Percentiles rank a stretch among this genome's conserved stretches.
These are phyloP conservation scores for Sungouiozyma intestinalis DNA, from an alignment of 805 yeast genomes.

Conservation along the genomic window DNA sequence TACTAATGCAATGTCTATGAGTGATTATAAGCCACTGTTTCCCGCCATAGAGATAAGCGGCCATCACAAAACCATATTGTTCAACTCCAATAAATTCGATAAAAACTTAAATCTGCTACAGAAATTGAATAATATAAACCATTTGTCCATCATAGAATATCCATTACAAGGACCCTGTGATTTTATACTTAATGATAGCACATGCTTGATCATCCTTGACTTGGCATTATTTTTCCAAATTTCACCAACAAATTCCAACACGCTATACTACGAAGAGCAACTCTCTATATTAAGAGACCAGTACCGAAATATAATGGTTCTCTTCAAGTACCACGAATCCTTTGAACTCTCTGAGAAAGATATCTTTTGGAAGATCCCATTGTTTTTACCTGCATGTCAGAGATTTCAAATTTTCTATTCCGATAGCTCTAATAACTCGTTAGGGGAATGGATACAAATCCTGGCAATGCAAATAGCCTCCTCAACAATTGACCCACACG, in stretches of 20 bases:
- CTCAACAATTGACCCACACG: neutral
- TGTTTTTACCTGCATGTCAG: slow-evolving; percentile 6
- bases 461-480: neutral
- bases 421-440: neutral
- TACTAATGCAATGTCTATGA: no score
- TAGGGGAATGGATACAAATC: neutral
- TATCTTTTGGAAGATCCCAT: slow-evolving; percentile 17
- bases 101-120: slow-evolving; percentile 8
- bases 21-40: neutral
- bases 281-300: slow-evolving; percentile 7
- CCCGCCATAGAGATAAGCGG: neutral
- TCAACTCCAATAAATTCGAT: slow-evolving; percentile 9
- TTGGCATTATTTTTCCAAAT: slow-evolving; percentile 15
- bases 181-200: slow-evolving; percentile 10
- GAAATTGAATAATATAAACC: neutral
- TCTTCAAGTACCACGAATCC: slow-evolving; percentile 9
- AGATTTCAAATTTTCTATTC: slow-evolving; percentile 6
- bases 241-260: neutral
- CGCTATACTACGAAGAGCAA: slow-evolving; percentile 8
- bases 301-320: slow-evolving; percentile 10
- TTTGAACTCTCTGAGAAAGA: slow-evolving; percentile 11
- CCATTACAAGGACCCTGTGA: slow-evolving; percentile 8
- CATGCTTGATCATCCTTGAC: slow-evolving; percentile 14
- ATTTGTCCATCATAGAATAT: slow-evolving; percentile 10
- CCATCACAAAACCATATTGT: slow-evolving; percentile 3